Conservation (phyloP, 768 basidiomycete genomes). For the Gelatoporia subvermispora region DNA sequence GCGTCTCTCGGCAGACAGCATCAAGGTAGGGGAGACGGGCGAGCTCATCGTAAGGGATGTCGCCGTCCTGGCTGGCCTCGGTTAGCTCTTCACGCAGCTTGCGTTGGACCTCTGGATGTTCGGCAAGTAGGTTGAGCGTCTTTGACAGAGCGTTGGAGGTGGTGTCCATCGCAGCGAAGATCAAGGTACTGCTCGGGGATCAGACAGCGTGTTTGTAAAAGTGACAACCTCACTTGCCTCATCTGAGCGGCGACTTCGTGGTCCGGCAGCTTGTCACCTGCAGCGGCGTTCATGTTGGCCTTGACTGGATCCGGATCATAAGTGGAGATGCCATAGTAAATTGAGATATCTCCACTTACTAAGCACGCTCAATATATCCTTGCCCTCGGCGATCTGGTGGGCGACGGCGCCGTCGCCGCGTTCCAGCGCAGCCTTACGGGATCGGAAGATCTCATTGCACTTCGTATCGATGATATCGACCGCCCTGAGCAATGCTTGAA, state of each 20-base stretch:
- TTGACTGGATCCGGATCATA: constrained; percentile 13
- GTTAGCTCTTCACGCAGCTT: constrained; percentile 8
- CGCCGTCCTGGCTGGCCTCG: not conserved
- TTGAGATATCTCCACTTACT: not conserved
- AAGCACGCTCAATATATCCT: constrained; percentile 17
- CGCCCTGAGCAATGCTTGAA: constrained; percentile 9
- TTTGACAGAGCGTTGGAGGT: constrained; percentile 7
- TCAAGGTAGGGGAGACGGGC: constrained; percentile 23
- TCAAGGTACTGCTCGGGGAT: constrained; percentile 1
- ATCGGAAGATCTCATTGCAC: constrained; percentile 11
- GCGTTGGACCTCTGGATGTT: constrained; percentile 9
- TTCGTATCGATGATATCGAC: constrained; percentile 6
- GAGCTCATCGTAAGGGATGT: constrained; percentile 22
- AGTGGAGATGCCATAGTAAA: too few relatives aligned
- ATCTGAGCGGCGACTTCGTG: constrained; percentile 12
- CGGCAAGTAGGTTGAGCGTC: constrained; percentile 10
- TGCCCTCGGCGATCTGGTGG: constrained; percentile 10
- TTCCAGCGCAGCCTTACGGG: constrained; percentile 7
- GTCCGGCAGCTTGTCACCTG: constrained; percentile 7
- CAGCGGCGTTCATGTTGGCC: constrained; percentile 6
- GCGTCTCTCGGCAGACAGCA: constrained; percentile 20
- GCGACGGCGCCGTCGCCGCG: constrained; percentile 9
- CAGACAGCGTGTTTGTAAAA: not conserved
- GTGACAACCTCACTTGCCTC: constrained; percentile 6
- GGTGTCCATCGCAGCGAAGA: constrained; percentile 15